Evolutionary conservation across 2,329 filamentous ascomycete species (phyloP), one percentile per base, ranked within the genome.

Genomic region (Metarhizium sp.): DNA sequence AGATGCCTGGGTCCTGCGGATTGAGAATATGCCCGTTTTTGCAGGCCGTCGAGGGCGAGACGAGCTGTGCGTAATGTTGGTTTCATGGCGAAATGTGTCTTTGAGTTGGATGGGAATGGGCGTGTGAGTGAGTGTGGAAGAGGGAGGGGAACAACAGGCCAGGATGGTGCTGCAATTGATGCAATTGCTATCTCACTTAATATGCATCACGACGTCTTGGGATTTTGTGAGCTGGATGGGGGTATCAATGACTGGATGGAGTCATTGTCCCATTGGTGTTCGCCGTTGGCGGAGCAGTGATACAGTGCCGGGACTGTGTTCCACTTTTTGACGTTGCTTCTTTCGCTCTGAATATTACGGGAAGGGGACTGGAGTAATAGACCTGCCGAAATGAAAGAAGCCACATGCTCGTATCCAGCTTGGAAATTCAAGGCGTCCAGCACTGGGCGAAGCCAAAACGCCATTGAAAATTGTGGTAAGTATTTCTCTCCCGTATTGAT

Each of bases 1-100:
- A 99, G 79, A 78, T 97, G 92, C 61, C 94, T 87, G 51, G 90
- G 88, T 36, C 64, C 60, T 2, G 70, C 53, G 6, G 67, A 57
- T 54, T 71, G 62, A 43, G 77, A 77, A 58, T 77, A 77, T 32
- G 71, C 66, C 58, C 78, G 71, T 57, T 67, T 66, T 55, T 76
- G 73, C 29, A 73, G 57, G 61, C 70, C 66, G 53, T 64, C 66
- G 59, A 64, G 55, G 59, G 66, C 69, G 57, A 64, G 61, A 58
- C 64, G 71, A 59, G 67, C 66, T 49, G 68, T 59, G 58, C 68
- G 68, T 53, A 69, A 58, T 54, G 64, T 61, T 57, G 63, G 62
- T 64, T 65, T 71, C 71, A 73, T 73, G 45, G 29, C 67, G 10
- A 45, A 14, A 29, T 48, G 25, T 6, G 43, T 25, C 25, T 34